A percentile compares a stretch with the other conserved stretches of the same genome.
Conservation (phyloP, 225 moss, liverwort and hornwort genomes). For the Marchantia paleacea region DNA sequence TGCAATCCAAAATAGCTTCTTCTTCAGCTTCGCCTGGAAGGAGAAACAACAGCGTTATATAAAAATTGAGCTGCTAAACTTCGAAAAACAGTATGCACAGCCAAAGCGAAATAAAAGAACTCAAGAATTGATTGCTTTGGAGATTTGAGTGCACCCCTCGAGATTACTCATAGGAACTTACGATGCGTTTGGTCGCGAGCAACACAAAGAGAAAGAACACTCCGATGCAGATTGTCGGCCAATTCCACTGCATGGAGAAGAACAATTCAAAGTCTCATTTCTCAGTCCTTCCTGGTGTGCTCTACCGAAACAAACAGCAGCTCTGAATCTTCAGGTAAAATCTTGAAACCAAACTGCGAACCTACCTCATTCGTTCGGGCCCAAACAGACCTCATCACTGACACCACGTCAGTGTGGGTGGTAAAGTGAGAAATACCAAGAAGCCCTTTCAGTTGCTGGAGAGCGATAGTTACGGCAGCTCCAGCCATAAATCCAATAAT, state of each 20-base stretch:
- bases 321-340: background rate
- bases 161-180: background rate
- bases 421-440: constrained; percentile 61
- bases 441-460: constrained; percentile 81
- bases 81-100: background rate
- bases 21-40: constrained; percentile 49
- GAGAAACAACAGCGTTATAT: background rate
- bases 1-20: constrained; percentile 52
- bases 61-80: background rate
- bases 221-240: constrained; percentile 61
- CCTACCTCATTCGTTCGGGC: constrained; percentile 37
- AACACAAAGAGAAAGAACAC: constrained; percentile 55
- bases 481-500: constrained; percentile 94
- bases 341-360: background rate
- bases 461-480: constrained; percentile 70
- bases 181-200: constrained; percentile 2
- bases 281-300: no score
- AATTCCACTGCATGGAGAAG: constrained; percentile 68
- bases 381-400: constrained; percentile 66
- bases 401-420: constrained; percentile 60
- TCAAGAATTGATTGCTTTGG: background rate
- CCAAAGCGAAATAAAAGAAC: background rate
- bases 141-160: background rate
- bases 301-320: background rate
- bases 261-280: background rate